Conservation (phyloP, 2,329 filamentous ascomycete genomes). For the Calonectria hongkongensis region DNA sequence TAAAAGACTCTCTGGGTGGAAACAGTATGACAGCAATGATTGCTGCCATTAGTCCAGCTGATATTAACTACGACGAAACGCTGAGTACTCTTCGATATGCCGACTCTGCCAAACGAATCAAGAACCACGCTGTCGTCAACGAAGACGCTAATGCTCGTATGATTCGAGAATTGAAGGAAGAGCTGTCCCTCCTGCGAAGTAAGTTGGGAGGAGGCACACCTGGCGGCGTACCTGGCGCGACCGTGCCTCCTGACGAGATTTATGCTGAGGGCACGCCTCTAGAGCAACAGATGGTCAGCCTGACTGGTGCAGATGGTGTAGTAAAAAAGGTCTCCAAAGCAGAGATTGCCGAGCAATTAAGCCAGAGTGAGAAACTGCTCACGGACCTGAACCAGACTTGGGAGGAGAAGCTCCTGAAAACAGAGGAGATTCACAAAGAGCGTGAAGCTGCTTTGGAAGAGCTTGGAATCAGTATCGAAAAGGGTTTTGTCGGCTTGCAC, state of each 20-base stretch:
- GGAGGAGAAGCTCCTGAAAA: conserved; percentile 97
- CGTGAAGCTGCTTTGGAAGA: conserved; percentile 96
- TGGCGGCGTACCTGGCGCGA: conserved; percentile 67
- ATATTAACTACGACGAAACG: conserved; percentile 99
- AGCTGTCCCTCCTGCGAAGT: conserved; percentile 87
- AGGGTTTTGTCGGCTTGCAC: conserved; percentile 95
- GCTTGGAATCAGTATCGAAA: conserved; percentile 98
- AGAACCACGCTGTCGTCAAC: conserved; percentile 99
- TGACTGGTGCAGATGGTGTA: conserved; percentile 88
- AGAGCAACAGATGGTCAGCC: conserved; percentile 97
- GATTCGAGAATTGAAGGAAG: conserved; percentile 98
- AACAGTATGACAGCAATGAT: conserved; percentile 99
- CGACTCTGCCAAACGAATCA: conserved; percentile 98
- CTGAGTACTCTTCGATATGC: conserved; percentile 96
- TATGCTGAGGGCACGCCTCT: conserved; percentile 94
- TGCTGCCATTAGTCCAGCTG: conserved; percentile 96
- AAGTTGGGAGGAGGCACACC: conserved; percentile 81
- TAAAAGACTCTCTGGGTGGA: conserved; percentile 97
- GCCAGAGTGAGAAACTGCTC: conserved; percentile 96
- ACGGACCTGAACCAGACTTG: conserved; percentile 98
- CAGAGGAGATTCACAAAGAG: conserved; percentile 98
- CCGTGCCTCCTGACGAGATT: conserved; percentile 81
- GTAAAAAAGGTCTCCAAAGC: conserved; percentile 98
- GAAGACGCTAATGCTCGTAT: conserved; percentile 99
- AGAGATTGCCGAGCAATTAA: conserved; percentile 96